Evolutionary conservation across 352 stramenopile genomes (phyloP).

Genomic region (Phytopythium oedochilum): DNA sequence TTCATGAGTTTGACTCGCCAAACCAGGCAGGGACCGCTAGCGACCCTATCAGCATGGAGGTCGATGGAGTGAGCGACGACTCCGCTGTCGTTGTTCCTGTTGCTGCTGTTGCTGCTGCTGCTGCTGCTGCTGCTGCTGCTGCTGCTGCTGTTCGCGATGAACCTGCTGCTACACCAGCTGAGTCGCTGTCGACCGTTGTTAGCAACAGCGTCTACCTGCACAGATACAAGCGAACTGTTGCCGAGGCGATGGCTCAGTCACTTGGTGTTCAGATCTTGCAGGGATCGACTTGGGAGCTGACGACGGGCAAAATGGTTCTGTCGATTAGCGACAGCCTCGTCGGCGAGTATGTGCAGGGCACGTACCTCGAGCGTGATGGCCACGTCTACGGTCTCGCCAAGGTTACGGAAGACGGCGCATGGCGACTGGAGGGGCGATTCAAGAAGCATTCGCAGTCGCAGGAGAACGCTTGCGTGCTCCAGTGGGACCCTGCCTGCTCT

Average conservation of each 20-base stretch:
- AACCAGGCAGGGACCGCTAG: conserved; percentile 2
- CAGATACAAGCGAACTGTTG: conserved; percentile 45
- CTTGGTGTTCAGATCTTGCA: conserved; percentile 23
- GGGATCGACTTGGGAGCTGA: conserved; percentile 65
- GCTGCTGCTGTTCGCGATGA: conserved; percentile 1
- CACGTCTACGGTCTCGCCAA: conserved; percentile 51
- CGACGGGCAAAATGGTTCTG: conserved; percentile 50
- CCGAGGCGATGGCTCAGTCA: conserved; percentile 24
- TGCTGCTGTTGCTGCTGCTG: conserved; percentile 6
- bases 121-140: conserved; percentile 2
- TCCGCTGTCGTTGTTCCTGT: background rate
- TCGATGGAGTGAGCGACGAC: conserved; percentile 13
- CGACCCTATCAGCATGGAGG: conserved; percentile 35
- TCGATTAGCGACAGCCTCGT: conserved; percentile 38
- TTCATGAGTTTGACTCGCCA: conserved; percentile 23
- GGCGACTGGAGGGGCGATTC: conserved; percentile 67
- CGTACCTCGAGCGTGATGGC: conserved; percentile 69
- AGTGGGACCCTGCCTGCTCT: conserved; percentile 47
- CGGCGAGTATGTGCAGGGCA: conserved; percentile 63
- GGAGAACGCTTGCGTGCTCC: conserved; percentile 63
- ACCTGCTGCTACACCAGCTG: conserved; percentile 3
- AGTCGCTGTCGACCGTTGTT: conserved; percentile 16
- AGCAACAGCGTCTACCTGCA: conserved; percentile 43
- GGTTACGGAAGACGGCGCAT: conserved; percentile 39
- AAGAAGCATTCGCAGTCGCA: conserved; percentile 66